Percentiles rank a stretch among this genome's conserved stretches.
These are phyloP conservation scores for Blastobotrys muscicola DNA, from an alignment of 805 yeast species.

Conservation along the genomic window DNA sequence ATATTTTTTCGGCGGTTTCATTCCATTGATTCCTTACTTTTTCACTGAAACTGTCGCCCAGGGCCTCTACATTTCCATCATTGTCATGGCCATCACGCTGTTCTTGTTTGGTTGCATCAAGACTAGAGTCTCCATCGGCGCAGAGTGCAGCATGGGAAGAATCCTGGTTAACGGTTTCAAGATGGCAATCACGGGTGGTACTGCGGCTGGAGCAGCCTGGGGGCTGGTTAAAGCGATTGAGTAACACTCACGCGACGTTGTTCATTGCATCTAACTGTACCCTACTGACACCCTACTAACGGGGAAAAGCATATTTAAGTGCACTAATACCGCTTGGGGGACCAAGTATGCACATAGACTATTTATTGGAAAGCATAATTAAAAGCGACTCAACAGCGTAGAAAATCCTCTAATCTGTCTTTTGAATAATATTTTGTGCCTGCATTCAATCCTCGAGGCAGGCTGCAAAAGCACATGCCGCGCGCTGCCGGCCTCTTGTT, in stretches of 20 bases:
- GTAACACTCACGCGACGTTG: constrained; percentile 9
- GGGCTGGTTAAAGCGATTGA: constrained; percentile 74
- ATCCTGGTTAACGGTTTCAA: constrained; percentile 67
- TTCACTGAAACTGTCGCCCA: constrained; percentile 65
- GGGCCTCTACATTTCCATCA: constrained; percentile 65
- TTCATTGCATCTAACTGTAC: background rate
- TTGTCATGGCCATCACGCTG: constrained; percentile 77
- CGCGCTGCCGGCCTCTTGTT: no score
- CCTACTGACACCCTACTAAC: background rate
- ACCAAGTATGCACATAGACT: background rate
- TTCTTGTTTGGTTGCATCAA: constrained; percentile 82
- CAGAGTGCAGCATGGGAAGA: constrained; percentile 43
- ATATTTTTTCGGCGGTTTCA: constrained; percentile 85
- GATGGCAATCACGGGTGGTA: constrained; percentile 93
- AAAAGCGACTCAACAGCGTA: no score
- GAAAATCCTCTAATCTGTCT: no score
- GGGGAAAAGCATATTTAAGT: background rate
- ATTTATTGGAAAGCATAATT: no score
- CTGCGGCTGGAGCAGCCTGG: constrained; percentile 98
- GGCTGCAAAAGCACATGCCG: no score
- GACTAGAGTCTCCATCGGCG: constrained; percentile 77
- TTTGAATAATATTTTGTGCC: background rate
- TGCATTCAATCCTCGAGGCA: no score
- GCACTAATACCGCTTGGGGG: background rate
- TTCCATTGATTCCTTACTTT: constrained; percentile 86